Evolutionary conservation across 2,329 filamentous ascomycete species (phyloP), one percentile per base, ranked within the genome.

Genomic region (Paecilomyces formosus): DNA sequence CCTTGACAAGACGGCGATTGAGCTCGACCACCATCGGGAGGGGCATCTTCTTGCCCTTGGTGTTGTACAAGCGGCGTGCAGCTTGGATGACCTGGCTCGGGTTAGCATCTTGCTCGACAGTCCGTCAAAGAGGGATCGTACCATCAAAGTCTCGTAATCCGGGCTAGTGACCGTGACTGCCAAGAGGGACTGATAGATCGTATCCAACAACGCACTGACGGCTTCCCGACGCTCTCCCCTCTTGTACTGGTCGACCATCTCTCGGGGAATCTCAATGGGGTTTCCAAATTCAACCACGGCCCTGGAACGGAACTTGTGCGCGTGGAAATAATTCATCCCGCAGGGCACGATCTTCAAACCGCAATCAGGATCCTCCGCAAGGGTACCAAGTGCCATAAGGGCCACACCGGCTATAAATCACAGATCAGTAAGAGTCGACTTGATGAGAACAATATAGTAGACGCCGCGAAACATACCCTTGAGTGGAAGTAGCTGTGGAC

Each of bases 281-380:
- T 85, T 87, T 8, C 94, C 94, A 67, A 97, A 99, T 71, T 99
- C 94, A 60, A 97, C 87, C 3, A 99, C 93, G 35, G 93, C 94
- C 71, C 94, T 85, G 63, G 93, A 97, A 53, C 93, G 88, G 76
- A 99, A 99, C 74, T 97, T 99, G 81, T 99, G 93, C 0, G 93
- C 90, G 75, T 97, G 93, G 77, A 99, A 99, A 76, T 99, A 99
- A 76, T 99, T 99, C 93, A 99, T 97, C 67, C 93, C 93, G 55
- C 94, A 92, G 3, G 94, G 94, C 24, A 99, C 90, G 66, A 99
- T 97, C 75, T 92, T 95, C 61, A 99, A 80, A 30, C 90, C 91
- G 70, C 90, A 96, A 63, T 93, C 82, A 2, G 92, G 92, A 61
- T 92, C 86, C 58, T 91, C 87, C 4, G 90, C 91, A 55, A 97